Evolutionary conservation across 805 yeast genomes (phyloP).

Genomic region (Saturnispora ahearnii): DNA sequence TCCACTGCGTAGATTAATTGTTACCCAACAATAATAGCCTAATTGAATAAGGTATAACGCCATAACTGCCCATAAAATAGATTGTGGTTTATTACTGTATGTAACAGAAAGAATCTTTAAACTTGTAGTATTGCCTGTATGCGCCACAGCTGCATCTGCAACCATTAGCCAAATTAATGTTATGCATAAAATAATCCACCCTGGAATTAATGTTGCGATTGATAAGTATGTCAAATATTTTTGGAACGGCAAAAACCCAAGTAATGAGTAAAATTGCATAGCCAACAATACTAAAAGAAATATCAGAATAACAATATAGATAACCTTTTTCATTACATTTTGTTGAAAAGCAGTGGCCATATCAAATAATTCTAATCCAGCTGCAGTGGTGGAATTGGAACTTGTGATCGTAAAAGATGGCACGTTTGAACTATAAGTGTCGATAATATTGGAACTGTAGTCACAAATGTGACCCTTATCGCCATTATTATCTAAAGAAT

Average conservation of each 20-base stretch:
- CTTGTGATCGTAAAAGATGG: slow-evolving; percentile 13
- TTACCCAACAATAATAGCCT: slow-evolving; percentile 1
- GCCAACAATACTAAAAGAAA: slow-evolving; percentile 6
- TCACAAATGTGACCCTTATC: slow-evolving; percentile 9
- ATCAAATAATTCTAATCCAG: slow-evolving; percentile 10
- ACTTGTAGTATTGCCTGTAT: slow-evolving; percentile 9
- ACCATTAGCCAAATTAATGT: slow-evolving; percentile 11
- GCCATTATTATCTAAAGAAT: neutral
- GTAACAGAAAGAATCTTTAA: slow-evolving; percentile 10
- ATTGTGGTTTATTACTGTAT: slow-evolving; percentile 5
- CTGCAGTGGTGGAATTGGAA: slow-evolving; percentile 4
- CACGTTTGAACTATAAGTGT: slow-evolving; percentile 4
- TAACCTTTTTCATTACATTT: slow-evolving; percentile 9
- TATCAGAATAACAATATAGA: slow-evolving; percentile 11
- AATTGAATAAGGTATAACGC: slow-evolving; percentile 7
- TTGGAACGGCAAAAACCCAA: slow-evolving; percentile 12
- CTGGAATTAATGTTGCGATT: neutral
- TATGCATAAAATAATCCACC: slow-evolving; percentile 8
- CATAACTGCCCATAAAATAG: slow-evolving; percentile 11
- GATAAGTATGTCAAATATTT: slow-evolving; percentile 1
- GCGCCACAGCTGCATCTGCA: slow-evolving; percentile 4
- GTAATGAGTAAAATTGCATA: slow-evolving; percentile 8
- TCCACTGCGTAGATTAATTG: neutral
- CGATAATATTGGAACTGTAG: slow-evolving; percentile 10
- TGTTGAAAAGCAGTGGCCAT: slow-evolving; percentile 10